Percentiles rank a stretch among this genome's conserved stretches.
These are phyloP conservation scores for Kandelia obovata DNA, from an alignment of 345 rosid genomes.

Conservation along the genomic window DNA sequence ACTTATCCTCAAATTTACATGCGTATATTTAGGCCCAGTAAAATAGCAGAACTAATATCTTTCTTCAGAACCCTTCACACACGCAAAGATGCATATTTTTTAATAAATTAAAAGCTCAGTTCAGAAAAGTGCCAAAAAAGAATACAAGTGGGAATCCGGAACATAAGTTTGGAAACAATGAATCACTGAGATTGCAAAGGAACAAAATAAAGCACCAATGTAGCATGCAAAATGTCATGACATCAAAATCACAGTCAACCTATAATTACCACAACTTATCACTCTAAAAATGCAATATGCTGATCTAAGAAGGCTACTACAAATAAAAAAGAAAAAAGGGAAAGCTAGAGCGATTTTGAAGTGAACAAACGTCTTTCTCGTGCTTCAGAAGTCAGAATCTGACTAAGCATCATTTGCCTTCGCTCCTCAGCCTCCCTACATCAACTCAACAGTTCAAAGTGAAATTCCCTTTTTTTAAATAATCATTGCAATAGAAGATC, in stretches of 20 bases:
- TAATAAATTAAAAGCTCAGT: no score
- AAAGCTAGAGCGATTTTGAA: neutral
- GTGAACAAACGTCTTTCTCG: slow-evolving; percentile 73
- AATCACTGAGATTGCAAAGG: no score
- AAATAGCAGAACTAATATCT: no score
- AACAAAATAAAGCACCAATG: no score
- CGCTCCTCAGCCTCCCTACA: slow-evolving; percentile 91
- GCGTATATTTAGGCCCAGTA: no score
- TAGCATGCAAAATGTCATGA: neutral
- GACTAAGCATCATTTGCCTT: slow-evolving; percentile 95
- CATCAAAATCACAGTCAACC: neutral
- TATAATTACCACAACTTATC: neutral
- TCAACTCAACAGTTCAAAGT: slow-evolving; percentile 15
- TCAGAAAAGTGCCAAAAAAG: no score
- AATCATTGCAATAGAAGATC: no score
- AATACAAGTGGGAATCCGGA: no score
- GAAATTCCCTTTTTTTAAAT: neutral
- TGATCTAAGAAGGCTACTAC: neutral
- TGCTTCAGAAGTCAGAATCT: slow-evolving; percentile 80
- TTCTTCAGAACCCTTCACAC: no score
- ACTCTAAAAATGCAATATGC: neutral
- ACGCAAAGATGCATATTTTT: no score
- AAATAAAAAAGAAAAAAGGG: neutral
- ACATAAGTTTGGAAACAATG: no score
- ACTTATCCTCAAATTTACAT: no score